phyloP scores from a whole-genome alignment of 2,329 filamentous ascomycete genomes.

The Colletotrichum brevisporum region DNA sequence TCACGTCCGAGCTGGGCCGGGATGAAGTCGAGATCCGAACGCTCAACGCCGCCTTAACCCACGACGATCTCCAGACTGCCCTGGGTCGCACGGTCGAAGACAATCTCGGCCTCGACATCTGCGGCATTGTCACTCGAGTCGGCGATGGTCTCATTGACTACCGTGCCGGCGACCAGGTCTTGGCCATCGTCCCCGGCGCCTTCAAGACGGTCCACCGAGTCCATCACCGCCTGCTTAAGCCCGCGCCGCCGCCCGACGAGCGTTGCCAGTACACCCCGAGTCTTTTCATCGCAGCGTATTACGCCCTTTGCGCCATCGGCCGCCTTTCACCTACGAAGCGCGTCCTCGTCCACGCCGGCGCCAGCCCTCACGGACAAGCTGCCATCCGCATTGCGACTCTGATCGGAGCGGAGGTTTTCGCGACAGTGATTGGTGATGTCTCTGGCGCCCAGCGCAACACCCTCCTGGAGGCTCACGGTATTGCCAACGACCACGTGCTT shows the following conservation, averaged over 20 bases:
- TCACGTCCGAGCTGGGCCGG: conserved; percentile 43
- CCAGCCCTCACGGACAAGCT: conserved; percentile 59
- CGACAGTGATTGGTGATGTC: conserved; percentile 53
- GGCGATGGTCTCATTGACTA: conserved; percentile 52
- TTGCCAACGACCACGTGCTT: conserved; percentile 56
- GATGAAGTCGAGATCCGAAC: conserved; percentile 59
- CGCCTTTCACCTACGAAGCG: conserved; percentile 46
- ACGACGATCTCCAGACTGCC: conserved; percentile 53
- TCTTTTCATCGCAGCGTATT: conserved; percentile 57
- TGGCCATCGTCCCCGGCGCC: conserved; percentile 54
- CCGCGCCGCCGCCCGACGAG: conserved; percentile 4
- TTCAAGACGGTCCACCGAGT: conserved; percentile 53
- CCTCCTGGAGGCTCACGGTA: conserved; percentile 50
- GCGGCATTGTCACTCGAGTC: conserved; percentile 53
- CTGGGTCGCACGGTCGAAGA: conserved; percentile 50
- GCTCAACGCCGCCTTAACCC: conserved; percentile 51
- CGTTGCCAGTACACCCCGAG: conserved; percentile 48
- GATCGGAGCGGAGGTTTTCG: conserved; percentile 57
- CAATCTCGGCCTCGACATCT: conserved; percentile 57
- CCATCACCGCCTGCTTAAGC: conserved; percentile 54
- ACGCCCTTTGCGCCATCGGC: conserved; percentile 54
- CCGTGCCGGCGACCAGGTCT: conserved; percentile 56
- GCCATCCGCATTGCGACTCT: conserved; percentile 57
- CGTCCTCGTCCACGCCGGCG: conserved; percentile 61
- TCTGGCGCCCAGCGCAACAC: conserved; percentile 52